These are phyloP conservation scores for Solanum chiquidenum DNA, from an alignment of 257 asterid species.

Conservation along the genomic window DNA sequence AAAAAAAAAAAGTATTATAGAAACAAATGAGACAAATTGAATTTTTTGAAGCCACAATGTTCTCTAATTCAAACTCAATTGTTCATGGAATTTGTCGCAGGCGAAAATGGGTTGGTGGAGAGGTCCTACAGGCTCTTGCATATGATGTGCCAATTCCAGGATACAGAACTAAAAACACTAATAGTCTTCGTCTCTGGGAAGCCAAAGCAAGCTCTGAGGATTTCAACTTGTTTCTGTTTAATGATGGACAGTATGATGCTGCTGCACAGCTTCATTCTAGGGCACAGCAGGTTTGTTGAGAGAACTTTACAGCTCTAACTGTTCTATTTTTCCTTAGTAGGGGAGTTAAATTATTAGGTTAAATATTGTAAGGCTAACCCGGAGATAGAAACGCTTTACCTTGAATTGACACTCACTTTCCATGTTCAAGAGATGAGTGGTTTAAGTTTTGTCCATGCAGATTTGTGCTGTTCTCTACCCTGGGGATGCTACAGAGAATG, in stretches of 20 bases:
- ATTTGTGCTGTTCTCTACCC: slow-evolving; percentile 97
- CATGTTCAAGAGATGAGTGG: background rate
- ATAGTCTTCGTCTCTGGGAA: slow-evolving; percentile 97
- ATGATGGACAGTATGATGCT: slow-evolving; percentile 95
- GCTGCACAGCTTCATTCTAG: slow-evolving; percentile 90
- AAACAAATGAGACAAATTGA: background rate
- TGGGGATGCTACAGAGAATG: slow-evolving; percentile 95
- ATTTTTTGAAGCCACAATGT: background rate
- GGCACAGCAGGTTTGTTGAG: slow-evolving; percentile 75
- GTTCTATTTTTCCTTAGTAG: background rate
- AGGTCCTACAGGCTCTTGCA: slow-evolving; percentile 88
- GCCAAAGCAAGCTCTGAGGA: slow-evolving; percentile 89
- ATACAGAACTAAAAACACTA: slow-evolving; percentile 91
- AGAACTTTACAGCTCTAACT: background rate
- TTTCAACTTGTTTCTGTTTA: slow-evolving; percentile 77
- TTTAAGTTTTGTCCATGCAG: slow-evolving; percentile 28
- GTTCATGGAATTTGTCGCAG: slow-evolving; percentile 19
- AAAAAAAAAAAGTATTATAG: background rate
- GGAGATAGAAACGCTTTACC: background rate
- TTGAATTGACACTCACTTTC: background rate
- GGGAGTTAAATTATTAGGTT: slow-evolving; percentile 3
- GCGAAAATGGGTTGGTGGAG: slow-evolving; percentile 96
- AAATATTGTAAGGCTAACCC: background rate
- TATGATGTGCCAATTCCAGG: slow-evolving; percentile 99
- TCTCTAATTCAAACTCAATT: background rate